Evolutionary conservation across 73 alveolate genomes (phyloP), one percentile per base, ranked within the genome.

Genomic region (Halteria grandinella): DNA sequence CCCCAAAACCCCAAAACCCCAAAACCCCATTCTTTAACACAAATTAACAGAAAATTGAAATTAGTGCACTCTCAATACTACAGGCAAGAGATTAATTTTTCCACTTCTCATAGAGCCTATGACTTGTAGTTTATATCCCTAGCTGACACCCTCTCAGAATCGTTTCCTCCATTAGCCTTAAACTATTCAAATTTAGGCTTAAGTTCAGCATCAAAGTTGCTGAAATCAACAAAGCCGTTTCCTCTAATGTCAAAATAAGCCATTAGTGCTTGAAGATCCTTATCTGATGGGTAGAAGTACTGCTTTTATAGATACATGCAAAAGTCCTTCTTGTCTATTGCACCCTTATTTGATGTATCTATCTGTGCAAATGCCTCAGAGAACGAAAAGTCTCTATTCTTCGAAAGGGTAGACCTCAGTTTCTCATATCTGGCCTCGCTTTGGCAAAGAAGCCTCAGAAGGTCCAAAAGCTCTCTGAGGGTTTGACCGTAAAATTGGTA

Each of bases 191-290:
- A n/a, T n/a, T n/a, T n/a, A n/a, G n/a, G n/a, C n/a, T n/a, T n/a
- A n/a, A n/a, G n/a, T n/a, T n/a, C n/a, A n/a, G n/a, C n/a, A n/a
- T n/a, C n/a, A n/a, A n/a, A n/a, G n/a, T n/a, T n/a, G n/a, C n/a
- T n/a, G n/a, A n/a, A n/a, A n/a, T n/a, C n/a, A n/a, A n/a, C n/a
- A n/a, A n/a, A n/a, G n/a, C n/a, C n/a, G n/a, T n/a, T n/a, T n/a
- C n/a, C n/a, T n/a, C n/a, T n/a, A n/a, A n/a, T 66, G 47, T 66
- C 80, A 47, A 66, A 44, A 45, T 66, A 45, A 8, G 7, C 1
- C 48, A 66, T 41, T 45, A 66, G 7, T 4, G 18, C 11, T 15
- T 17, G 20, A 18, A 66, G 23, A 25, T 66, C 80, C 29, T 47
- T 66, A 41, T 66, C 66, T 15, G 53, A 5, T 1, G 66, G 64